Conservation (phyloP, 108 stramenopile species). For the Cyclotella sp. region DNA sequence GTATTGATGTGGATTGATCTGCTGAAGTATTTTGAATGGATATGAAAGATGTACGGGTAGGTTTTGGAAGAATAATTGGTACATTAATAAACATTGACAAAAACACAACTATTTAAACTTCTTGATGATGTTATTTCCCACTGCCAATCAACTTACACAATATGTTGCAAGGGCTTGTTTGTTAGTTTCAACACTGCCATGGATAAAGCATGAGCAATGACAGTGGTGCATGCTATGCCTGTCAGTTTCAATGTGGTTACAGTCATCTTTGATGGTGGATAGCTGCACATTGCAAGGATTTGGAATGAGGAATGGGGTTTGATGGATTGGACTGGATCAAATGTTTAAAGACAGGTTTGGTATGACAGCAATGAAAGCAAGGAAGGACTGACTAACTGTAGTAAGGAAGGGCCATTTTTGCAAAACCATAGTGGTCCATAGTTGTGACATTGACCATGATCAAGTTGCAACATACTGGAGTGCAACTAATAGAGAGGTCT, state of each 20-base stretch:
- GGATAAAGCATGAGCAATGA: slow-evolving; percentile 90
- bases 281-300: slow-evolving; percentile 69
- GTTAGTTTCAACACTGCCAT: slow-evolving; percentile 94
- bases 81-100: too few relatives aligned
- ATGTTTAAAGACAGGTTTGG: too few relatives aligned
- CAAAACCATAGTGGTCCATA: too few relatives aligned
- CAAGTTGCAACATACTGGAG: too few relatives aligned
- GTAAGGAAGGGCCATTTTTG: too few relatives aligned
- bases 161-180: slow-evolving; percentile 90
- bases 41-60: too few relatives aligned
- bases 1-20: slow-evolving; percentile 47
- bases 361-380: too few relatives aligned
- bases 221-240: slow-evolving; percentile 64
- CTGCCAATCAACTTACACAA: slow-evolving; percentile 87
- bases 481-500: too few relatives aligned
- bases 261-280: slow-evolving; percentile 92
- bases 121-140: slow-evolving; percentile 73
- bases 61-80: too few relatives aligned
- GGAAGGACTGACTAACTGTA: too few relatives aligned
- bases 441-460: too few relatives aligned
- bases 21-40: too few relatives aligned
- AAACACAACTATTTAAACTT: slow-evolving; percentile 23
- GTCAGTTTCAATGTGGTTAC: slow-evolving; percentile 79
- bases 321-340: slow-evolving; percentile 9
- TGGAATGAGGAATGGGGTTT: slow-evolving; percentile 18